Base-by-base conservation (phyloP, 176 grass and related monocot genomes). In the Bromus sterilis region DNA sequence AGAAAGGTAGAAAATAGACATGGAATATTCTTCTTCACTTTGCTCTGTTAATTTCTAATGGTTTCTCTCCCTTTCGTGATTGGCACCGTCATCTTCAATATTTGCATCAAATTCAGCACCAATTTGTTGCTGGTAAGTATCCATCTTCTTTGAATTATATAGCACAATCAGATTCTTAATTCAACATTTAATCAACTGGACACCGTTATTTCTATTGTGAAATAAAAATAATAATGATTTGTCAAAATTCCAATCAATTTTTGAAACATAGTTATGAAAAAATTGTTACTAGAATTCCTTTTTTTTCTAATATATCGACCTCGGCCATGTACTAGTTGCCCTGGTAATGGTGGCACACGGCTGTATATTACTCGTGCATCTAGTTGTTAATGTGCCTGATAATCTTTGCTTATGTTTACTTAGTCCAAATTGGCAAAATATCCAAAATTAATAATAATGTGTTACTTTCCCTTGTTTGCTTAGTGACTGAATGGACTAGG, bases 401-500 rank as follows among this genome's bases (percentile, higher is more conserved):
- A 75, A 51, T 69, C 13, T 7, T 76, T 80, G 30, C 16, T 51
- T 59, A 24, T 71, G 29, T 39, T 62, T 61, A 20, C 33, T 36
- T 43, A 18, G 16, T 64, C 37, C 9, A 18, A 26, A 31, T 1
- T n/a, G 15, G 10, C 20, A 78, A 60, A 75, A 4, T 48, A 71
- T 83, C 1, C 18, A 43, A 49, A 80, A 69, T 3, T 56, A 67
- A 74, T 53, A 28, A 61, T 13, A 31, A 9, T 58, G 25, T 81
- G 25, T 84, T 80, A 18, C 67, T 41, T 84, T 66, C 74, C 76
- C 67, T 16, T 72, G 26, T 68, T 89, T 75, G 11, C 89, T 62
- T 78, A 95, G 96, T 99, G 42, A 99, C 96, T 12, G 96, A 99
- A 84, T 99, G 96, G 96, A 91, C 96, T 7, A 93, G 96, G 74